These are phyloP conservation scores for Lanmaoa pseudosensibilis DNA, from an alignment of 768 basidiomycete species.

Conservation along the genomic window DNA sequence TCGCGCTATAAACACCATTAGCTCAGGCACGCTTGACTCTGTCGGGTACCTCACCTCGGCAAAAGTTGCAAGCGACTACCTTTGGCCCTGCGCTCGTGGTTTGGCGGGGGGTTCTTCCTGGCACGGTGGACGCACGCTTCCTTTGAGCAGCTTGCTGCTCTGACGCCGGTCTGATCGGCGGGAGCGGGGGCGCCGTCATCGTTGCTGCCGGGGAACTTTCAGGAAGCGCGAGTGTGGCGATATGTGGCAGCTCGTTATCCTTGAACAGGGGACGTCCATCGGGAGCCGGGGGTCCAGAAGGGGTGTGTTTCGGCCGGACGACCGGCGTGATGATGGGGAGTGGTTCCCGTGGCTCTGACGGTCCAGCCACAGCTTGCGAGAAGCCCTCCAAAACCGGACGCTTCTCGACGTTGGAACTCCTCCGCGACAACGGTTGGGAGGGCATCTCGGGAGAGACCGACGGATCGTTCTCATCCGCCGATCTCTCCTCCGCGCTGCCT, in stretches of 20 bases:
- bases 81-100: constrained; percentile 74
- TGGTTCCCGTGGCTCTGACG: constrained; percentile 48
- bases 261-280: constrained; percentile 49
- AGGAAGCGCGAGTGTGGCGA: constrained; percentile 65
- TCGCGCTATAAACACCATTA: constrained; percentile 51
- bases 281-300: constrained; percentile 23
- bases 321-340: constrained; percentile 39
- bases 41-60: constrained; percentile 60
- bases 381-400: constrained; percentile 35
- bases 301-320: constrained; percentile 30
- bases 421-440: constrained; percentile 37
- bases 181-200: constrained; percentile 64
- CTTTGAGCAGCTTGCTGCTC: constrained; percentile 68
- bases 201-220: constrained; percentile 53
- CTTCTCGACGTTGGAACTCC: constrained; percentile 38
- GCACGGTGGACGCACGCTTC: constrained; percentile 68
- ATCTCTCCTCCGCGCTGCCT: constrained; percentile 61
- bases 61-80: constrained; percentile 87
- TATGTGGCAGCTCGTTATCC: constrained; percentile 69
- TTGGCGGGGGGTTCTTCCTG: constrained; percentile 58
- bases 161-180: constrained; percentile 63
- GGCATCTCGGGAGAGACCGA: constrained; percentile 56
- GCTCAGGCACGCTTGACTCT: constrained; percentile 4
- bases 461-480: constrained; percentile 49
- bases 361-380: constrained; percentile 30